Conservation (phyloP, 1,284 basidiomycete genomes). For the Ustilago hordei region DNA sequence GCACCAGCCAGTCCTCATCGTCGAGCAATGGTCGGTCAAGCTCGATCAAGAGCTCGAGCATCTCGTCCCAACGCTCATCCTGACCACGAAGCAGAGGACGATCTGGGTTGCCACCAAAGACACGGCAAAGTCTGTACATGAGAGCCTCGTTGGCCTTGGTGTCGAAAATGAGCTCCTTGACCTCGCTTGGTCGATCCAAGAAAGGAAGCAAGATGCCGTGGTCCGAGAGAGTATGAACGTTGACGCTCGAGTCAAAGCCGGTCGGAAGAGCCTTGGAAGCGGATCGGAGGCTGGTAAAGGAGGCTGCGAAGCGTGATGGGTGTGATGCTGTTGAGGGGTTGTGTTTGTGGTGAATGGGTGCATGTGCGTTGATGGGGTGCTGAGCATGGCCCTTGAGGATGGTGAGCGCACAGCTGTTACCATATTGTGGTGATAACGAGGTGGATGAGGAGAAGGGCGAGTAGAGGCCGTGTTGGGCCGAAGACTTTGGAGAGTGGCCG, state of each 20-base stretch:
- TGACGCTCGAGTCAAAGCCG: constrained; percentile 38
- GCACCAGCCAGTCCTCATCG: constrained; percentile 48
- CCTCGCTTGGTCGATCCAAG: constrained; percentile 46
- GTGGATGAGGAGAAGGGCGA: constrained; percentile 23
- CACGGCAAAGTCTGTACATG: constrained; percentile 38
- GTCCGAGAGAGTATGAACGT: constrained; percentile 43
- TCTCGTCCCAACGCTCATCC: constrained; percentile 50
- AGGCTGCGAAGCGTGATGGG: constrained; percentile 36
- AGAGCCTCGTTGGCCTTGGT: constrained; percentile 42
- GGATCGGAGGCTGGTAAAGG: constrained; percentile 33
- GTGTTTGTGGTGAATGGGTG: constrained; percentile 30
- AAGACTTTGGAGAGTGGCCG: constrained; percentile 13
- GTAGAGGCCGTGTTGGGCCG: constrained; percentile 9
- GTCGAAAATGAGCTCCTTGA: constrained; percentile 45
- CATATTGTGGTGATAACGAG: constrained; percentile 21
- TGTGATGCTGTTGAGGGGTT: constrained; percentile 10
- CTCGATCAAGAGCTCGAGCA: constrained; percentile 47
- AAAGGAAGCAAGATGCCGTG: constrained; percentile 52
- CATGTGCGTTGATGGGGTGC: constrained; percentile 38
- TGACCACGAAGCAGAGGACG: constrained; percentile 20
- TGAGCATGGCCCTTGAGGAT: constrained; percentile 42
- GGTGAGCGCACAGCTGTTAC: constrained; percentile 44
- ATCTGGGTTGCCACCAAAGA: constrained; percentile 34
- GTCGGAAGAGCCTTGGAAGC: constrained; percentile 15
- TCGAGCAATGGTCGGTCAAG: constrained; percentile 46